Evolutionary conservation across 371 early-diverging fungal genomes (phyloP), one percentile per base, ranked within the genome.

Genomic region (Lichtheimia hyalospora): DNA sequence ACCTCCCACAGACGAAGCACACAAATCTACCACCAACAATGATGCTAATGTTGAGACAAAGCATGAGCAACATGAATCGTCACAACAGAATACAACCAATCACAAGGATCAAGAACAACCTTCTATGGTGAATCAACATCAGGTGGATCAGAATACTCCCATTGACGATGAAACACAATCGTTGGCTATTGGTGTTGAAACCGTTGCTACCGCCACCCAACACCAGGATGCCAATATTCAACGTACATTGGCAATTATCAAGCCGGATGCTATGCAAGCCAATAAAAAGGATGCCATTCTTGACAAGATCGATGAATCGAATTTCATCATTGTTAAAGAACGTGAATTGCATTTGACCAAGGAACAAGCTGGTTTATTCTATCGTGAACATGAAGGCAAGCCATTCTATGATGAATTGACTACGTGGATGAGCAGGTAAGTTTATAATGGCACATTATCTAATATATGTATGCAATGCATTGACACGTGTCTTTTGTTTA

Each of bases 351-450:
- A 67, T 43, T 64, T 90, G 49, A 67, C 79, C 7, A 39, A 70
- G 28, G 86, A 79, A 10, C 70, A 67, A 52, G 89, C 88, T 0
- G 54, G 72, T 49, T 67, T 71, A 50, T 92, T 94, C 60, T 94
- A 94, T 62, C 73, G 61, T 49, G 93, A 92, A 60, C 94, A 93
- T 67, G 68, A 75, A 10, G 88, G 77, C 14, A 84, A 85, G 52
- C 77, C 77, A 39, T 94, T 92, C 62, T 94, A 75, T 60, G 73
- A 81, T 12, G 85, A 91, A 14, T 75, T 94, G n/a, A 82, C 83
- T 2, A 57, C 54, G 0, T 93, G 90, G 85, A 92, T 94, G 87
- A 85, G 85, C 60, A 85, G 87, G 88, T 84, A 67, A 62, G 49
- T 40, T 49, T 40, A 44, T 60, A 57, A 54, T 54, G 46, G 41